Conservation (phyloP, 2,329 filamentous ascomycete genomes). For the Nigrospora osmanthi region DNA sequence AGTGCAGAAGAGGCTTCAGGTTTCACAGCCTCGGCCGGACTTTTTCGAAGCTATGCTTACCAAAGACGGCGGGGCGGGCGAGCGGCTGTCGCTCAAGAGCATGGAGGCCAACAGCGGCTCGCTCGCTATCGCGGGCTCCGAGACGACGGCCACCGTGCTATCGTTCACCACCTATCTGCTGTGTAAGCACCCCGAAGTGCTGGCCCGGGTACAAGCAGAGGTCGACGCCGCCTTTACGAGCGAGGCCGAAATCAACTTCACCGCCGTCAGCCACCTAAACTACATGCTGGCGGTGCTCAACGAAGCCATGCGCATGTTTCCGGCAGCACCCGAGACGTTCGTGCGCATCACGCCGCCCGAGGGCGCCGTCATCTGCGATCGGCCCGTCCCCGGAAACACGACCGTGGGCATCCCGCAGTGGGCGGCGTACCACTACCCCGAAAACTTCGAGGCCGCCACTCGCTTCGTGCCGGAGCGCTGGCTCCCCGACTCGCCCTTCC, state of each 20-base stretch:
- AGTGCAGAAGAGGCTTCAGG: no score
- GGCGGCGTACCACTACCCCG: no score
- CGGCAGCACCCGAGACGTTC: slow-evolving; percentile 14
- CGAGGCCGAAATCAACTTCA: slow-evolving; percentile 28
- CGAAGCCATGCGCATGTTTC: slow-evolving; percentile 31
- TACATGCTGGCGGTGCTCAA: slow-evolving; percentile 32
- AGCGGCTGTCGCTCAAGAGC: not conserved
- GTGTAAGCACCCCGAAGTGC: slow-evolving; percentile 15
- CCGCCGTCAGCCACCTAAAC: slow-evolving; percentile 16
- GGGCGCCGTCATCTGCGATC: slow-evolving; percentile 8
- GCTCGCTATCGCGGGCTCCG: slow-evolving; percentile 25
- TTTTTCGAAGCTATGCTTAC: no score
- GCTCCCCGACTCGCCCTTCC: not conserved
- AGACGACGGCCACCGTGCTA: slow-evolving; percentile 37
- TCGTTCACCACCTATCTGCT: slow-evolving; percentile 32
- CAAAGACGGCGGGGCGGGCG: no score
- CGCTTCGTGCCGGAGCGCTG: not conserved
- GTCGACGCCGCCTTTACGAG: slow-evolving; percentile 25
- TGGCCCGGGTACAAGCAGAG: slow-evolving; percentile 25
- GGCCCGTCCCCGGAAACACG: slow-evolving; percentile 5
- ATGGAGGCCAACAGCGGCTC: slow-evolving; percentile 3
- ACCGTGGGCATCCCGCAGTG: no score
- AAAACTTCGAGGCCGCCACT: no score
- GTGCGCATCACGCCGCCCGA: slow-evolving; percentile 9
- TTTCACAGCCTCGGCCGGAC: no score